Base-by-base conservation (phyloP, 441 rosid genomes). In the Syzygium syzygioides region DNA sequence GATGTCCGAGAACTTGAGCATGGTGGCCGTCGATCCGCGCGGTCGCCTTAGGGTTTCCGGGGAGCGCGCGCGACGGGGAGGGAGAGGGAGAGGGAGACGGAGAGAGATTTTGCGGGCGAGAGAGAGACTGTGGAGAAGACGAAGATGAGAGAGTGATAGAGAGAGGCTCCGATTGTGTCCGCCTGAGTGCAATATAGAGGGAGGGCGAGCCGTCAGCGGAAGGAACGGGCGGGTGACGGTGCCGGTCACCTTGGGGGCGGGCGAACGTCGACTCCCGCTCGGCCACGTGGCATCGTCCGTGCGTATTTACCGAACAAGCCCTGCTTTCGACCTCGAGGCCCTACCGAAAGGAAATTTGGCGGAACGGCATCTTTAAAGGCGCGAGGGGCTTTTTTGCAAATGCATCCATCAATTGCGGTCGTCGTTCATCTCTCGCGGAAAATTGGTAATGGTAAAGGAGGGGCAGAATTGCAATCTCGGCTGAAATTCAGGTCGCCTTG, bases 1-100 rank as follows among this genome's bases (percentile, higher is more conserved):
- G 79, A 92, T 89, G 28, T 96, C 91, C n/a, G 97, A 92, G 68
- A 91, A 91, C 89, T 90, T 88, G 19, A 91, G 90, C 98, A 96
- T 95, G 93, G 93, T 86, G 87, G 91, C 83, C 79, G 86, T 45
- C 52, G 52, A 76, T 76, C 83, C 83, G 83, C 52, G n/a, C 48
- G 41, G 52, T 26, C 52, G 83, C 52, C n/a, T 76, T 76, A 76
- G 83, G 83, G 83, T 76, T 76, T 23, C 3, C 37, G 20, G 20
- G 11, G n/a, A 12, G 80, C 9, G 80, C 48, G 48, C 48, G 28
- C 79, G 32, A n/a, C 28, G 30, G 32, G n/a, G 71, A 19, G n/a
- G 34, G 34, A 60, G 12, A 4, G 23, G 7, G n/a, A 14, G 71
- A 1, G 4, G 34, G 3, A 11, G 50, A 37, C 28, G 28, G n/a